Evolutionary conservation across 2,329 filamentous ascomycete genomes (phyloP).

Genomic region (Beauveria australis): DNA sequence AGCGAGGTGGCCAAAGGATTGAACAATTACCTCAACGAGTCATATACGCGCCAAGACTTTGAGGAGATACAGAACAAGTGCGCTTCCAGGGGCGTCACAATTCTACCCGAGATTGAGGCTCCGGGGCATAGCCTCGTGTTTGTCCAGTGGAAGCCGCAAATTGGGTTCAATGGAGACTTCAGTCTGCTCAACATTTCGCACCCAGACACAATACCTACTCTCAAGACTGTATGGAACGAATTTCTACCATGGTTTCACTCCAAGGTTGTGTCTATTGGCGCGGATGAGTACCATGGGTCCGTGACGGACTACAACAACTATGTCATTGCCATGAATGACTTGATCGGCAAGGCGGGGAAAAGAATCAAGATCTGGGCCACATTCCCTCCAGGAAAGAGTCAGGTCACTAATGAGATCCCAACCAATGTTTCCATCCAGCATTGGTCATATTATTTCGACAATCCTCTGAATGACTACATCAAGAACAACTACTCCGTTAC

Average conservation of each 20-base stretch:
- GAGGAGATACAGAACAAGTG: conserved; percentile 44
- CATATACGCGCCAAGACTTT: conserved; percentile 42
- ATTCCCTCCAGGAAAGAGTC: conserved; percentile 17
- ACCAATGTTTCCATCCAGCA: conserved; percentile 28
- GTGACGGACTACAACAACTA: conserved; percentile 42
- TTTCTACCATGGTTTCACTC: conserved; percentile 49
- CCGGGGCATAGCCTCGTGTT: conserved; percentile 49
- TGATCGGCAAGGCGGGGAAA: conserved; percentile 37
- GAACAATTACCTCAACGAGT: conserved; percentile 44
- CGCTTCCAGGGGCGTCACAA: conserved; percentile 45
- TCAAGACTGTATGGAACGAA: conserved; percentile 43
- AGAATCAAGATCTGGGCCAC: conserved; percentile 44
- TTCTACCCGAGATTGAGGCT: conserved; percentile 52
- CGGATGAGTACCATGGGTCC: conserved; percentile 43
- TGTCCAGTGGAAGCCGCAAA: conserved; percentile 50
- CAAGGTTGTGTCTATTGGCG: conserved; percentile 47
- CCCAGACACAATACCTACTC: conserved; percentile 41
- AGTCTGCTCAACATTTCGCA: conserved; percentile 38
- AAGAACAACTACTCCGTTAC: conserved; percentile 17
- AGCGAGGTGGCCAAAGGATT: conserved; percentile 36
- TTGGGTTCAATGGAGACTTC: conserved; percentile 37
- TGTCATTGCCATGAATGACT: conserved; percentile 34
- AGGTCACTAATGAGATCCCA: too few species aligned
- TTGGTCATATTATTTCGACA: conserved; percentile 18
- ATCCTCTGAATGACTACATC: conserved; percentile 16